Conservation (phyloP, 2,329 filamentous ascomycete species). For the Hypoxylon sp. region DNA sequence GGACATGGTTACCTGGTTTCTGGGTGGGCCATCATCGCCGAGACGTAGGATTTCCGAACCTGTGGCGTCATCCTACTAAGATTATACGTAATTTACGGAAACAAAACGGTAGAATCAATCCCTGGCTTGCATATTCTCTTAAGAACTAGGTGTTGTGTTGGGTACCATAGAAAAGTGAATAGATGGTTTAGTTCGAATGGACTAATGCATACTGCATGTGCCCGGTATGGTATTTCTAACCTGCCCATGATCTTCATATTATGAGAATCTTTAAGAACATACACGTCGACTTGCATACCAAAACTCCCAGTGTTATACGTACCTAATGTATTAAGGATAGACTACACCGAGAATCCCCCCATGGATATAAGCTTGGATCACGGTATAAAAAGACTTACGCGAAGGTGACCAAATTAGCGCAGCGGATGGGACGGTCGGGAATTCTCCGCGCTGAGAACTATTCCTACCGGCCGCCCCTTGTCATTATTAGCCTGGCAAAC, state of each 20-base stretch:
- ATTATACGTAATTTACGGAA: constrained; percentile 12
- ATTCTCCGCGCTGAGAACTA: constrained; percentile 22
- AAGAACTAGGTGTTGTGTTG: background rate
- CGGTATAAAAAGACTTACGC: background rate
- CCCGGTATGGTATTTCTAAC: background rate
- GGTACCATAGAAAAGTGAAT: background rate
- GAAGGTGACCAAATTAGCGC: constrained; percentile 8
- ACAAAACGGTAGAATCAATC: constrained; percentile 8
- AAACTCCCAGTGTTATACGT: constrained; percentile 4
- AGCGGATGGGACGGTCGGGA: constrained; percentile 18
- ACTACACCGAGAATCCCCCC: constrained; percentile 13
- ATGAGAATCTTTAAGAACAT: constrained; percentile 18
- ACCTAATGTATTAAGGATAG: background rate
- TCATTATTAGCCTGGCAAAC: background rate
- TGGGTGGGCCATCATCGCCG: constrained; percentile 21
- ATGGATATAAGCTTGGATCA: background rate
- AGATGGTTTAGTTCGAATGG: background rate
- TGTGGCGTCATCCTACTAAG: constrained; percentile 8
- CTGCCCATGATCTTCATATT: constrained; percentile 13
- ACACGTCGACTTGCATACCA: constrained; percentile 16
- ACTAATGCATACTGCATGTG: constrained; percentile 10
- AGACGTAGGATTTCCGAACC: constrained; percentile 14
- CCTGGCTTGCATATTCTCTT: background rate
- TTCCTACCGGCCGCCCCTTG: constrained; percentile 8
- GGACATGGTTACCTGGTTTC: constrained; percentile 28